Percentiles rank a stretch among this genome's conserved stretches.
phyloP scores from a whole-genome alignment of 2,329 filamentous ascomycete genomes.

The Huntiella savannae region DNA sequence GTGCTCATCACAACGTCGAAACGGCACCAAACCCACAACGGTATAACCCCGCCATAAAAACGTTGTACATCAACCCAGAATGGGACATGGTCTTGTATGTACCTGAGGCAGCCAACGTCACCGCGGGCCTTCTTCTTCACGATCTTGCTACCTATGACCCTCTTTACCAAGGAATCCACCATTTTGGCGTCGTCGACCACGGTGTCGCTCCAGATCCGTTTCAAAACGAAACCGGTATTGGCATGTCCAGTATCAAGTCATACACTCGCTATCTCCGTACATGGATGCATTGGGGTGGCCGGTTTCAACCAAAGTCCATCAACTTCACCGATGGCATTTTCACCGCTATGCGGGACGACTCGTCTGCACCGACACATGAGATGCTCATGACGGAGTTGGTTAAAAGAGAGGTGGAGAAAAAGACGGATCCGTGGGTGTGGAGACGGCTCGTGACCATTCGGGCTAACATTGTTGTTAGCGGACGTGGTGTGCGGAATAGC shows the following conservation, averaged over 20 bases:
- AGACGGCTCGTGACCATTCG: neutral
- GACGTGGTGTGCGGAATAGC: no score
- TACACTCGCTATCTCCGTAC: slow-evolving; percentile 2
- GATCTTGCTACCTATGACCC: slow-evolving; percentile 13
- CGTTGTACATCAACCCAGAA: slow-evolving; percentile 13
- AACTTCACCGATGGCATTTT: slow-evolving; percentile 6
- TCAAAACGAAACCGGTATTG: no score
- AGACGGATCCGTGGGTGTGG: neutral
- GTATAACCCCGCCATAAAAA: slow-evolving; percentile 11
- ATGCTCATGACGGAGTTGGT: neutral
- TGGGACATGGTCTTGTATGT: slow-evolving; percentile 14
- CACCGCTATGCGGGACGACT: slow-evolving; percentile 3
- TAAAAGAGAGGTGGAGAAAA: neutral
- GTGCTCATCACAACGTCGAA: neutral
- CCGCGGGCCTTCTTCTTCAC: slow-evolving; percentile 12
- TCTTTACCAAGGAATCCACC: slow-evolving; percentile 8
- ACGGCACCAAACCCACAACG: neutral
- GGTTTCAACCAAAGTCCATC: neutral
- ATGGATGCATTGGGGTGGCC: slow-evolving; percentile 5
- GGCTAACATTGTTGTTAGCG: neutral
- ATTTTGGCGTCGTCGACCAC: slow-evolving; percentile 12
- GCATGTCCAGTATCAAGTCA: no score
- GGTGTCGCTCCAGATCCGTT: slow-evolving; percentile 5
- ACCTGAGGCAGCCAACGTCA: slow-evolving; percentile 5
- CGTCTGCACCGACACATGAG: neutral